These are phyloP conservation scores for Camellia granthamiana DNA, from an alignment of 148 eudicot species.

Conservation along the genomic window DNA sequence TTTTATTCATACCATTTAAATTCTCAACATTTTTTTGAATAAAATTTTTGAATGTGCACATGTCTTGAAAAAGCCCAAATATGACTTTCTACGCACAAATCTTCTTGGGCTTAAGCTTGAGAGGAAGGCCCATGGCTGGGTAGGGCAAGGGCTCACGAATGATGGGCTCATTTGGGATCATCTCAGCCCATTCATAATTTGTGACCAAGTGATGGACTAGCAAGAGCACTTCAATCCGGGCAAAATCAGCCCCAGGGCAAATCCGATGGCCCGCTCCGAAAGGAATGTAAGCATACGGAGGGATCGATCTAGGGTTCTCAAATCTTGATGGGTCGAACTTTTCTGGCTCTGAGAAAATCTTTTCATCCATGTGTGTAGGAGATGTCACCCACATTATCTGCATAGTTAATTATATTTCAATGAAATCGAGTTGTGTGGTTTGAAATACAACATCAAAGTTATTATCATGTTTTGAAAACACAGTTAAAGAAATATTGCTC, in stretches of 20 bases:
- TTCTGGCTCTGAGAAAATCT: neutral
- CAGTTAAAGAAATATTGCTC: too few species aligned
- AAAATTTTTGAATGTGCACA: too few species aligned
- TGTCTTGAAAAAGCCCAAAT: too few species aligned
- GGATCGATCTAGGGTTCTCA: neutral
- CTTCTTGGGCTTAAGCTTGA: constrained; percentile 5
- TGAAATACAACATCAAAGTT: too few species aligned
- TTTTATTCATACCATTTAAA: too few species aligned
- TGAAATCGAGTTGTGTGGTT: too few species aligned
- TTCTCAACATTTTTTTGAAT: too few species aligned
- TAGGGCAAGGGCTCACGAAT: neutral
- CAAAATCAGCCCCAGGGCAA: constrained; percentile 7
- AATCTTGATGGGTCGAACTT: constrained; percentile 15
- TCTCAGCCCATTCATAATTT: constrained; percentile 1
- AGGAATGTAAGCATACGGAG: constrained; percentile 12
- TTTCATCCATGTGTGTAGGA: constrained; percentile 10
- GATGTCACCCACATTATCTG: neutral
- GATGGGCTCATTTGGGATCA: constrained; percentile 2
- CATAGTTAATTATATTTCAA: too few species aligned
- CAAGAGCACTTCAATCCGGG: neutral
- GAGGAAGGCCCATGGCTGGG: constrained; percentile 11
- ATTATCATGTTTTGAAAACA: too few species aligned
- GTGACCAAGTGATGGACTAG: constrained; percentile 1
- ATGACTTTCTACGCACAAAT: neutral
- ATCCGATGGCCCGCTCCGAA: neutral